Conservation (phyloP, 1,284 basidiomycete species). For the Singerocomus rubriflavus region DNA sequence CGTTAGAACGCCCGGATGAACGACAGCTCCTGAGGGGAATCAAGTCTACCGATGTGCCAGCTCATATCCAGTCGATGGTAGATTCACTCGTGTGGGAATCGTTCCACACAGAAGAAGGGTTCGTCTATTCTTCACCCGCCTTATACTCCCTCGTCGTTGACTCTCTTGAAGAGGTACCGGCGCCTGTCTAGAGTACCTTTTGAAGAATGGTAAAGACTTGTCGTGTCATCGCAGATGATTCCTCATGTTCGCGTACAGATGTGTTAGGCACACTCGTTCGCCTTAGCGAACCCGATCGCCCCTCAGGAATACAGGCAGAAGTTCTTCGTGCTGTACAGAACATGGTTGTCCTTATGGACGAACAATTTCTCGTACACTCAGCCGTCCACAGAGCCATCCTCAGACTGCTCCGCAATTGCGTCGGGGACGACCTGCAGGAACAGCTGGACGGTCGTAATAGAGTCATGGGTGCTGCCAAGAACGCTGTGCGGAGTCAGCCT, state of each 20-base stretch:
- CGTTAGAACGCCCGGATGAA: slow-evolving; percentile 77
- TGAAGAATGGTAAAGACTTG: slow-evolving; percentile 71
- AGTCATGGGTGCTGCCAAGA: slow-evolving; percentile 79
- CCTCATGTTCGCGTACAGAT: slow-evolving; percentile 45
- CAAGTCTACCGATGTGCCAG: slow-evolving; percentile 76
- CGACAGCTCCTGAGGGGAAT: slow-evolving; percentile 81
- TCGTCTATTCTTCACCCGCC: slow-evolving; percentile 32
- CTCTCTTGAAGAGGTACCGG: slow-evolving; percentile 65
- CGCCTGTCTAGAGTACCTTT: slow-evolving; percentile 84
- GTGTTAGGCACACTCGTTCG: slow-evolving; percentile 82
- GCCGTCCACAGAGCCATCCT: slow-evolving; percentile 88
- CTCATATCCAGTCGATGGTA: slow-evolving; percentile 77
- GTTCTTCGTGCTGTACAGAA: slow-evolving; percentile 82
- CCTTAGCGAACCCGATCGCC: slow-evolving; percentile 79
- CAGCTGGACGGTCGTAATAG: slow-evolving; percentile 73
- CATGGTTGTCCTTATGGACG: slow-evolving; percentile 85
- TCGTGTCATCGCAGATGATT: not conserved
- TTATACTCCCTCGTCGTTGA: slow-evolving; percentile 7
- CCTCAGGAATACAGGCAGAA: slow-evolving; percentile 82
- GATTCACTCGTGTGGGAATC: slow-evolving; percentile 87
- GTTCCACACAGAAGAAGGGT: slow-evolving; percentile 82
- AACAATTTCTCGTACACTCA: slow-evolving; percentile 88
- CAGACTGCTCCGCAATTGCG: slow-evolving; percentile 81
- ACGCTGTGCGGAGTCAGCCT: slow-evolving; percentile 61
- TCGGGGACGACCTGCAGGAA: slow-evolving; percentile 87